These are phyloP conservation scores for Rhodomyrtus tomentosa DNA, from an alignment of 345 rosid species.

Conservation along the genomic window DNA sequence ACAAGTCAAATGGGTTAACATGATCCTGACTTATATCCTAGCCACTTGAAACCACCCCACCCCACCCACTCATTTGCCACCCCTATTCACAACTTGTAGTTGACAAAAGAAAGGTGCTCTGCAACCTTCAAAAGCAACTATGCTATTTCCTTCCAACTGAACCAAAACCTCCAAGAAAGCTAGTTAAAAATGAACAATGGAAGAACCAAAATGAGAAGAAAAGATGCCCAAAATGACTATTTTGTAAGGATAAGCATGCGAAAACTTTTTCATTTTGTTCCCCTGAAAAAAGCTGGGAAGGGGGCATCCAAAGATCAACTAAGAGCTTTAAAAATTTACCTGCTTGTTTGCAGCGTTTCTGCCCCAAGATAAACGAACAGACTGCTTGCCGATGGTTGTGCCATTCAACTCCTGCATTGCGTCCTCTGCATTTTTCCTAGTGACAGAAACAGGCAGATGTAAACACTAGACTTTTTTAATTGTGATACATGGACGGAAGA, in stretches of 20 bases:
- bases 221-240: neutral
- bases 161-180: neutral
- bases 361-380: constrained; percentile 96
- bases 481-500: neutral
- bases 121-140: neutral
- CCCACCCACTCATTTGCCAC: neutral
- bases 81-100: neutral
- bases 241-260: neutral
- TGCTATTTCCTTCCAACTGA: neutral
- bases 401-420: constrained; percentile 71
- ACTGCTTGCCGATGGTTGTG: constrained; percentile 75
- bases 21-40: neutral
- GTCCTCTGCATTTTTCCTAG: constrained; percentile 82
- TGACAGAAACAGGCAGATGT: neutral
- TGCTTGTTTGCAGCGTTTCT: constrained; percentile 76
- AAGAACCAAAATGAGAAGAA: neutral
- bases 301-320: neutral
- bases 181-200: neutral
- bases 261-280: neutral
- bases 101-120: neutral
- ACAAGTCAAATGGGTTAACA: neutral
- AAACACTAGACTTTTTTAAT: neutral
- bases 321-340: constrained; percentile 19
- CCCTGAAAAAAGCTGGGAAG: neutral
- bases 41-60: neutral